Evolutionary conservation across 306 rosid species (phyloP).

Genomic region (Vigna mungo): DNA sequence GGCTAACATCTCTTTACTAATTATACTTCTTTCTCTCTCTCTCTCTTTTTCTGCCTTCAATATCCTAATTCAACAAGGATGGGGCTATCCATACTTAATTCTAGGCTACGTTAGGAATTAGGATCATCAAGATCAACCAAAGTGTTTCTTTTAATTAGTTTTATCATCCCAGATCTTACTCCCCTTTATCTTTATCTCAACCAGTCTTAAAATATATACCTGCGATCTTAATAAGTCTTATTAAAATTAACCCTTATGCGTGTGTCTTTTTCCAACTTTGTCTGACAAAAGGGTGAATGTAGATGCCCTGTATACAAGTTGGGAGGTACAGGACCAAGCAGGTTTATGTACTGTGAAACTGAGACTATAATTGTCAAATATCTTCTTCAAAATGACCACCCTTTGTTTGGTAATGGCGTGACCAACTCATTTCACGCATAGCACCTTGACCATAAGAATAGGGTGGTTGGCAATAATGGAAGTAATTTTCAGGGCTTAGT

Average conservation of each 20-base stretch:
- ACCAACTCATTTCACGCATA: conserved; percentile 23
- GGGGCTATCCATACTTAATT: conserved; percentile 41
- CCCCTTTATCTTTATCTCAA: conserved; percentile 44
- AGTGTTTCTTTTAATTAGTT: conserved; percentile 43
- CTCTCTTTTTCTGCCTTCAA: not conserved
- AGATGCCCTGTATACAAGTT: conserved; percentile 40
- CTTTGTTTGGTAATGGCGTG: conserved; percentile 45
- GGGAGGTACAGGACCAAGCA: conserved; percentile 47
- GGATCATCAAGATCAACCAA: conserved; percentile 39
- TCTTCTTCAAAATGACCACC: conserved; percentile 35
- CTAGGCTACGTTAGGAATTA: conserved; percentile 45
- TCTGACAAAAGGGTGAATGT: conserved; percentile 59
- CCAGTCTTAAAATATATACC: conserved; percentile 27
- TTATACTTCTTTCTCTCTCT: not conserved
- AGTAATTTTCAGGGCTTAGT: conserved; percentile 31
- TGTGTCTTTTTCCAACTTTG: conserved; percentile 45
- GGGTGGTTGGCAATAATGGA: conserved; percentile 42
- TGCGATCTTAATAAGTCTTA: not conserved
- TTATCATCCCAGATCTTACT: conserved; percentile 44
- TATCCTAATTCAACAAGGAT: conserved; percentile 41
- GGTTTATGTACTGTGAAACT: conserved; percentile 16
- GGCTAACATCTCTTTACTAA: conserved; percentile 51
- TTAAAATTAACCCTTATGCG: conserved; percentile 37
- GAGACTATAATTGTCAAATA: conserved; percentile 33
- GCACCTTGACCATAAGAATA: conserved; percentile 39